phyloP scores from a whole-genome alignment of 2,329 filamentous ascomycete species.

The Aspergillus calidoustus region DNA sequence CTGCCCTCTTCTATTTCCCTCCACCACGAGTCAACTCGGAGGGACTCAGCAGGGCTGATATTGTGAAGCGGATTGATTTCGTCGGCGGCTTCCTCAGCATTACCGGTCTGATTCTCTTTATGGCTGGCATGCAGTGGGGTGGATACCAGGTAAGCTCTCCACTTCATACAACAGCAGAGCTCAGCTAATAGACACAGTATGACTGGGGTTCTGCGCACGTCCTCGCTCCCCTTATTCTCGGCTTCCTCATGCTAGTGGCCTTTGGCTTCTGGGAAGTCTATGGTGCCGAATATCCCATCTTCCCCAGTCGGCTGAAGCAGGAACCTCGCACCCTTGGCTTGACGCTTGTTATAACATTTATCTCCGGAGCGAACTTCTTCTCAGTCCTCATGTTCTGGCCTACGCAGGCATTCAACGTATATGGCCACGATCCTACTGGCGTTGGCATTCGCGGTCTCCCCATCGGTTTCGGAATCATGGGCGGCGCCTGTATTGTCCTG shows the following conservation, averaged over 20 bases:
- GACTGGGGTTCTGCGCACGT: constrained; percentile 52
- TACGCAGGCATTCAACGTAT: constrained; percentile 67
- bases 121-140: constrained; percentile 58
- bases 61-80: constrained; percentile 55
- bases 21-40: constrained; percentile 49
- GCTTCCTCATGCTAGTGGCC: constrained; percentile 47
- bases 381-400: constrained; percentile 64
- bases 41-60: constrained; percentile 43
- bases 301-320: constrained; percentile 50
- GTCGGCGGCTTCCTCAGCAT: constrained; percentile 55
- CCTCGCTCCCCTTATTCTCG: constrained; percentile 52
- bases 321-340: constrained; percentile 57
- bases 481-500: constrained; percentile 64
- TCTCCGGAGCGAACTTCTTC: constrained; percentile 64
- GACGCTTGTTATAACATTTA: constrained; percentile 62
- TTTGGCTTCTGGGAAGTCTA: constrained; percentile 55
- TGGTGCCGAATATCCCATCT: constrained; percentile 52
- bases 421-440: constrained; percentile 65
- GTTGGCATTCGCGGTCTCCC: constrained; percentile 70
- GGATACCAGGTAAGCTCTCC: constrained; percentile 46
- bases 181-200: constrained; percentile 36
- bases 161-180: constrained; percentile 1
- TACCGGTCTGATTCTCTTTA: constrained; percentile 52
- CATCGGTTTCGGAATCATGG: constrained; percentile 66
- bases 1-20: constrained; percentile 51